phyloP scores from a whole-genome alignment of 805 yeast species.

The Yamadazyma kitorensis region DNA sequence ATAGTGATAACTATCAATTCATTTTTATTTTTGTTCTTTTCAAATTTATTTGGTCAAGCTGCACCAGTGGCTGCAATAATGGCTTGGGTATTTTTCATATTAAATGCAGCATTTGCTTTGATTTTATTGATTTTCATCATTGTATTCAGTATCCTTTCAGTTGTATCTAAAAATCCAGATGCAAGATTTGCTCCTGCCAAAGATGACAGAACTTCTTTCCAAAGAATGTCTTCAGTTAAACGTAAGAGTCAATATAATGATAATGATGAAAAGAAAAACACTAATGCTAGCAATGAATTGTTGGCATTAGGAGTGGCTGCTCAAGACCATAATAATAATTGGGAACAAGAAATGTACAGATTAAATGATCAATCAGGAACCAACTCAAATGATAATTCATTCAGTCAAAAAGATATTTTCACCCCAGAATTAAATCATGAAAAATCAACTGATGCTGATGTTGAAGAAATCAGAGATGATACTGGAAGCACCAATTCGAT shows the following conservation, averaged over 20 bases:
- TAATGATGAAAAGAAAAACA: constrained; percentile 22
- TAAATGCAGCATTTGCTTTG: constrained; percentile 86
- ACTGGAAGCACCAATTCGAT: constrained; percentile 8
- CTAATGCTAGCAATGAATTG: constrained; percentile 45
- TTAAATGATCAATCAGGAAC: constrained; percentile 19
- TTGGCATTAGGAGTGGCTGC: constrained; percentile 81
- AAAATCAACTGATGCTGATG: constrained; percentile 10
- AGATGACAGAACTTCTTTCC: constrained; percentile 93
- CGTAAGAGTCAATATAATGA: constrained; percentile 7
- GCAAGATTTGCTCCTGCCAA: constrained; percentile 83
- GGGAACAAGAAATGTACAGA: constrained; percentile 67
- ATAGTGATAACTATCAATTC: constrained; percentile 77
- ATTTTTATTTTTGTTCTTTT: constrained; percentile 80
- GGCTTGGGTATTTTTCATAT: constrained; percentile 87
- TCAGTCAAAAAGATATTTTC: constrained; percentile 19
- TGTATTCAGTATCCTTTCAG: constrained; percentile 57
- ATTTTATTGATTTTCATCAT: constrained; percentile 69
- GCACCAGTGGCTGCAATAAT: constrained; percentile 76
- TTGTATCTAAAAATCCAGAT: constrained; percentile 82
- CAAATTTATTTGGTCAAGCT: constrained; percentile 79
- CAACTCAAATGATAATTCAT: constrained; percentile 18
- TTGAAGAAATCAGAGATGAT: constrained; percentile 6
- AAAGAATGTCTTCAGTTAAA: constrained; percentile 40
- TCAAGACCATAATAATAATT: constrained; percentile 68
- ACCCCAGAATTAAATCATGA: constrained; percentile 33